Evolutionary conservation across 352 stramenopile genomes (phyloP).

Genomic region (Phytophthora aleatoria): DNA sequence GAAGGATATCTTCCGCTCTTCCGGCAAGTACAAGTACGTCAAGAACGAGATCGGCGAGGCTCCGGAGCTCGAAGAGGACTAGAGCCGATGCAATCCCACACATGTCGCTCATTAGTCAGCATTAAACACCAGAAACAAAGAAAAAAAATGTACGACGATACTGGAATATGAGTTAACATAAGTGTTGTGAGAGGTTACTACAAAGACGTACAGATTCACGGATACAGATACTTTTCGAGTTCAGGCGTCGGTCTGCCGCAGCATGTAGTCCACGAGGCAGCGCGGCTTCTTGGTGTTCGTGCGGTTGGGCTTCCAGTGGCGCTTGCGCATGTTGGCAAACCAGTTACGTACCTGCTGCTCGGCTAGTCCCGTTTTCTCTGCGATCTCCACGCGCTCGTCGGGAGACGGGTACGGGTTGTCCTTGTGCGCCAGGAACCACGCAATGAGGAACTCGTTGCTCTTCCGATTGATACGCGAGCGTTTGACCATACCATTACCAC

Average conservation of each 20-base stretch:
- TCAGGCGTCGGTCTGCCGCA: conserved; percentile 63
- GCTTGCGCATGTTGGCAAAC: conserved; percentile 91
- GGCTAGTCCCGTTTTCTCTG: conserved; percentile 63
- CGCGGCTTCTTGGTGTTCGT: conserved; percentile 76
- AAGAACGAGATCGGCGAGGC: conserved; percentile 74
- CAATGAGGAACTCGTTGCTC: conserved; percentile 87
- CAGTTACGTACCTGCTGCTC: conserved; percentile 89
- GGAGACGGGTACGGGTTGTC: conserved; percentile 80
- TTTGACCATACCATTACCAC: conserved; percentile 32
- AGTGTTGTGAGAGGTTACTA: conserved; percentile 12
- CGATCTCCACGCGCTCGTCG: conserved; percentile 69
- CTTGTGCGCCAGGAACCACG: conserved; percentile 89
- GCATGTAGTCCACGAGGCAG: conserved; percentile 76
- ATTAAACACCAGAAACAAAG: conserved; percentile 3
- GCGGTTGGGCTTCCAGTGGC: conserved; percentile 84
- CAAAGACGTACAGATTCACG: conserved; percentile 1
- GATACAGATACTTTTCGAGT: not conserved
- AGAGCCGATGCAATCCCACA: conserved; percentile 1
- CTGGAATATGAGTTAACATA: conserved; percentile 1
- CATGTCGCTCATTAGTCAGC: not conserved
- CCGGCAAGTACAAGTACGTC: conserved; percentile 85
- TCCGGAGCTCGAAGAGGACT: conserved; percentile 74
- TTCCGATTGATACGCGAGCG: conserved; percentile 65
- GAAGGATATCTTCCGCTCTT: conserved; percentile 46
- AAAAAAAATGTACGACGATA: conserved; percentile 31